Base-by-base conservation (phyloP, 2,329 filamentous ascomycete genomes). In the Mollisia scopiformis region DNA sequence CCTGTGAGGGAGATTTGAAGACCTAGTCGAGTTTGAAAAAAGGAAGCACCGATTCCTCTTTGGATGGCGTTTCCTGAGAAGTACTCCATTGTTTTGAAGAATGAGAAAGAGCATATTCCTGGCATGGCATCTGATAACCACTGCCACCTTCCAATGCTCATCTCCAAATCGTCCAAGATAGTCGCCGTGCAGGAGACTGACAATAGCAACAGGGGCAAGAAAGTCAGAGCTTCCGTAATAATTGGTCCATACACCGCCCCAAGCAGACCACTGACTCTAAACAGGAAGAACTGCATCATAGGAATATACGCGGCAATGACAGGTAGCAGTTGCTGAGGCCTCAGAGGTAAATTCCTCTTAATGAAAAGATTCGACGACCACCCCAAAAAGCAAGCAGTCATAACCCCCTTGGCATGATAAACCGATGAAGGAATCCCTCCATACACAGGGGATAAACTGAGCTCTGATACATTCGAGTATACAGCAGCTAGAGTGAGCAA, bases 371-470 rank as follows among this genome's bases (percentile, higher is more conserved):
- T 91, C 27, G 83, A 81, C 8, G 90, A 83, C 84, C 91, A 91
- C 33, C 92, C 92, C 16, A 87, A 75, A 63, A 93, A 88, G 62
- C 87, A 86, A 28, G 86, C 87, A 3, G 84, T 78, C 68, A 87
- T 87, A 64, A 92, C 79, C 62, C 87, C 82, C 72, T 84, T 84
- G 55, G 82, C 78, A 74, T 97, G 94, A 74, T 88, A 90, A 66
- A 89, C 80, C 1, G 85, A 83, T 0, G 92, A 82, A 1, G 94
- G 91, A 37, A 96, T 91, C 16, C 88, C 87, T 55, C 95, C 95
- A 75, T 96, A 98, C 11, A 96, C 90, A 1, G 95, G 95, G 21
- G 92, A 91, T 33, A 98, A 81, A 39, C 85, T 88, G 64, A 93
- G 81, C 72, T 92, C 86, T 0, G 91, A 94, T 60, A 89, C 84